Base-by-base conservation (phyloP, 2,329 filamentous ascomycete genomes). In the Trichoderma sp. region DNA sequence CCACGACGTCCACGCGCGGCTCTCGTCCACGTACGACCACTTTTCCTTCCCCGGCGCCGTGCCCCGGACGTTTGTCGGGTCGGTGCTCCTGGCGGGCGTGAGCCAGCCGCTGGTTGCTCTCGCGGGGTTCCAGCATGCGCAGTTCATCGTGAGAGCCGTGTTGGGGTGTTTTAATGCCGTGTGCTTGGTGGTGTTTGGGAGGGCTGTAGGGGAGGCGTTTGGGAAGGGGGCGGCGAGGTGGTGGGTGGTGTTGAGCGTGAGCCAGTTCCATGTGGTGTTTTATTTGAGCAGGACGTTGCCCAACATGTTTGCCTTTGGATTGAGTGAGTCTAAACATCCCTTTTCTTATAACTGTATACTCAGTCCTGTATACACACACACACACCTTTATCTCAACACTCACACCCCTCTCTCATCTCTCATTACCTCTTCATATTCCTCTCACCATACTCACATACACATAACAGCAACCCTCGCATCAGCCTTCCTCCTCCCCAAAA, bases 231-330 rank as follows among this genome's bases (percentile, higher is more conserved):
- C 92, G 4, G 93, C 91, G 5, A 88, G 91, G 74, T 98, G 96
- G 95, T 99, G 93, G 86, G 85, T 93, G 4, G 77, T 94, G 53
- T 88, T 98, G 72, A 93, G 95, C 81, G 90, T 91, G 1, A 93
- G 91, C 83, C 96, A 98, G 84, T 99, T 99, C 81, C 97, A 99
- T 85, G 86, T 97, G 77, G 89, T 97, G 77, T 99, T 95, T 84
- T 99, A 99, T 86, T 93, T 95, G 16, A 97, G 95, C 18, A 89
- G 97, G 76, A 97, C 95, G 3, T 86, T 99, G 78, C 97, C 97
- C 2, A 99, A 99, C 83, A 98, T 97, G 93, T 97, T 98, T 85
- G 95, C 97, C 24, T 97, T 98, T 85, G 91, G 91, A 11, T 85
- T 98, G 75, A 94, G 93, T 96, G 87, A 84, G 92, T 88, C 45